Evolutionary conservation across 805 yeast genomes (phyloP).

Genomic region (Yamadazyma laniorum): DNA sequence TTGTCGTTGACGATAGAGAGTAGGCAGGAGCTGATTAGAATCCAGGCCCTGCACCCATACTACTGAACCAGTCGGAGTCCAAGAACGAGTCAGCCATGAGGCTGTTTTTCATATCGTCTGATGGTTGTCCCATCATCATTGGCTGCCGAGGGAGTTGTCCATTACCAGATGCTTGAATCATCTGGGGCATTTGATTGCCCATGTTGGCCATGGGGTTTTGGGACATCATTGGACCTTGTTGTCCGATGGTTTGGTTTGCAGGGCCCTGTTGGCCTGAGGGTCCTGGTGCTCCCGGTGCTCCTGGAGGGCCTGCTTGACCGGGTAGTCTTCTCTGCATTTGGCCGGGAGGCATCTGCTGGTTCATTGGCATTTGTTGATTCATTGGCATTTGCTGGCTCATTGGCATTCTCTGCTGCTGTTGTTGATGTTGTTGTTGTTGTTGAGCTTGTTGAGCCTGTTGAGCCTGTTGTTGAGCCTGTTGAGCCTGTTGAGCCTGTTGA

Average conservation of each 20-base stretch:
- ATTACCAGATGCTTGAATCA: background rate
- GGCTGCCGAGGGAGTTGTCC: background rate
- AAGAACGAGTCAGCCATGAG: constrained; percentile 11
- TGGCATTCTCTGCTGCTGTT: constrained; percentile 3
- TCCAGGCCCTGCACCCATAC: constrained; percentile 34
- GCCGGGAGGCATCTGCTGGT: background rate
- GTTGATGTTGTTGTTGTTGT: constrained; percentile 2
- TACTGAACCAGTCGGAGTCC: constrained; percentile 30
- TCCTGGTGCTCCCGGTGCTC: background rate
- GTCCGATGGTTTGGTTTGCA: background rate
- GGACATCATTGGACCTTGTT: background rate
- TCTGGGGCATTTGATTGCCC: background rate
- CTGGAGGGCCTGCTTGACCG: constrained; percentile 1
- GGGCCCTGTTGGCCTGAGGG: constrained; percentile 1
- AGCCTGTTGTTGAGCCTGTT: constrained; percentile 2
- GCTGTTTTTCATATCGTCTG: constrained; percentile 8
- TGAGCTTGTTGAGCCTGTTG: constrained; percentile 2
- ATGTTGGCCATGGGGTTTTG: background rate
- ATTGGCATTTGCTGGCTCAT: constrained; percentile 4
- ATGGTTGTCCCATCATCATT: background rate
- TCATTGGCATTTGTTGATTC: constrained; percentile 3
- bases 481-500: constrained; percentile 1
- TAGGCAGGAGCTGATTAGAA: constrained; percentile 19
- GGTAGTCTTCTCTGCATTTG: background rate
- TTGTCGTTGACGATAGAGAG: too few species aligned